Evolutionary conservation across 2,329 filamentous ascomycete genomes (phyloP), one percentile per base, ranked within the genome.

Genomic region (Rutstroemia sp.): DNA sequence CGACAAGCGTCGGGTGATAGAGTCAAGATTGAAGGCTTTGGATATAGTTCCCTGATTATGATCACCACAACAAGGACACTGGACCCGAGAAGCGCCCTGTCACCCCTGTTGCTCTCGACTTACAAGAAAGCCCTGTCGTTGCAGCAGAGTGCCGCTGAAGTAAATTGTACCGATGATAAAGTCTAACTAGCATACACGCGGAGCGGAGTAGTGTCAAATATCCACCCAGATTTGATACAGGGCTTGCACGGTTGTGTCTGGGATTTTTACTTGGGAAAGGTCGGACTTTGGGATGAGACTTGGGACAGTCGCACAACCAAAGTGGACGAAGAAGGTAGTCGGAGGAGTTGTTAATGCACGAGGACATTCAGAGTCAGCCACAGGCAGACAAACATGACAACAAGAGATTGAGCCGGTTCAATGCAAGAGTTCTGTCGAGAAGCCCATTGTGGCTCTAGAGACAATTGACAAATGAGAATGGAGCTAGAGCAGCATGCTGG

Each of bases 1-100:
- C 64, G 65, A 64, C 63, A 62, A 61, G 55, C 59, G 60, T 60
- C 64, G 65, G 66, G 56, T 65, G 64, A 66, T 67, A 62, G 64
- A 46, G 17, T 25, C 60, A 68, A 67, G 62, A 65, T 64, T 64
- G 60, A 46, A 63, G 61, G 64, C 58, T 56, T 48, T 62, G 58
- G 59, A 62, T 55, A 59, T 62, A 61, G 64, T 63, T 63, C 61
- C 60, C 56, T 63, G 54, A 57, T 58, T 64, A 64, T 63, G 63
- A 65, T 66, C 63, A 61, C 60, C 60, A 62, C 58, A 58, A 60
- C 64, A 63, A 64, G 64, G 64, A 60, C 60, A 63, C 52, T 63
- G 54, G 61, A 66, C 60, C 65, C 65, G 63, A 65, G 61, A 63
- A 63, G 64, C 60, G 60, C 63, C 58, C 63, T 59, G 50, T 59